Base-by-base conservation (phyloP, 176 grass and related monocot genomes). In the Elymus sibiricus region DNA sequence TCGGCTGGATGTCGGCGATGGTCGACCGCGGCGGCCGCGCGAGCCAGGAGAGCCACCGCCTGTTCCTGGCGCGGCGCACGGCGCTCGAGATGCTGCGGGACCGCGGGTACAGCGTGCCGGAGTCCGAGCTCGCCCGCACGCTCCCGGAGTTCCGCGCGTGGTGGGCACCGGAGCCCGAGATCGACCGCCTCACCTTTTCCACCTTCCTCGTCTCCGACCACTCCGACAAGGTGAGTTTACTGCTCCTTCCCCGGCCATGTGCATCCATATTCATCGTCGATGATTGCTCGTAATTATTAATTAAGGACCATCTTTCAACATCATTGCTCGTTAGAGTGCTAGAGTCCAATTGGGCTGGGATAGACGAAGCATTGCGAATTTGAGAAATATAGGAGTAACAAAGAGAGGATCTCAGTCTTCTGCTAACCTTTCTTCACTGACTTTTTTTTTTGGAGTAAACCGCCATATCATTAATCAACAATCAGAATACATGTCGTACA, bases 61-160 rank as follows among this genome's bases (percentile, higher is more conserved):
- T 94, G 65, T 98, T 95, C 90, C 90, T 95, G 67, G 96, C 91
- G 74, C 92, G 90, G 25, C 96, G 93, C 21, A 98, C 96, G 61
- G 84, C 83, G 56, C 81, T 95, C 67, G 93, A 98, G 90, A 98
- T 98, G 93, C 88, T 98, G 31, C 91, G 90, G 16, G 93, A 98
- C 84, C 96, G 96, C 26, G 90, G 92, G 49, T 92, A 92, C 82
- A 28, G 15, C 51, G 86, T 98, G 21, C 70, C 75, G 44, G 88
- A 91, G 68, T 65, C 32, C 15, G 88, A 91, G 39, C 66, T 95
- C 76, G 66, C 87, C 25, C 82, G 88, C 68, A 91, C 86, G 10
- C 96, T 95, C 40, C 80, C 89, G 27, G 88, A 92, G 89, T 98
- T 98, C 92, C 90, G 96, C 21, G 74, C 90, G 37, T 91, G 88